Evolutionary conservation across 371 early-diverging fungal species (phyloP), one percentile per base, ranked within the genome.

Genomic region (Coemansia sp.): DNA sequence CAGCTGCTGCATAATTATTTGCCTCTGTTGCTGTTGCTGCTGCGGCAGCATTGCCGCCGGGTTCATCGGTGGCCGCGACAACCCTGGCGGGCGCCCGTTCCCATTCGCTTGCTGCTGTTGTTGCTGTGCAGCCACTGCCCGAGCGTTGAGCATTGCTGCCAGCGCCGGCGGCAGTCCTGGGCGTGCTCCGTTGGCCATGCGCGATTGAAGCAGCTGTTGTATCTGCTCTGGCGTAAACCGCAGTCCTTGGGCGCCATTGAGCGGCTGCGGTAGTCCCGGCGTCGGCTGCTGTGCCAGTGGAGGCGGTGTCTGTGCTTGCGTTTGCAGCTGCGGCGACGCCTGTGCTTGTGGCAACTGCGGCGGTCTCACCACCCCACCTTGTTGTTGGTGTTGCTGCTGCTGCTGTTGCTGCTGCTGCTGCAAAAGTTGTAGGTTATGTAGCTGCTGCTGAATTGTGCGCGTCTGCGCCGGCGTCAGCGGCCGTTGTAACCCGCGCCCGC

Each of bases 181-280:
- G 7, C 68, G 72, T 0, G 26, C 64, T 0, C 68, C 68, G 32
- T 58, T 70, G 3, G 55, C 71, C 9, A 65, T 65, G n/a, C 74
- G 74, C 10, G 74, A 65, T 52, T 74, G 74, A 30, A 74, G 32
- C 1, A 74, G 53, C 40, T 58, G 65, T 55, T 68, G 70, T 6
- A 74, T 51, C 58, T 74, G 74, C 35, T 74, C 74, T 1, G 57
- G 74, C 10, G 74, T 70, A 14, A 74, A 47, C 32, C 70, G 64
- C 40, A 67, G 7, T 3, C 66, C 66, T 0, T 59, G 59, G 6
- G 68, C 35, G 1, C 66, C 69, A 11, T 20, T 50, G 38, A 6
- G 57, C 39, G 6, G 71, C n/a, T 62, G 64, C 8, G 52, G 59
- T 6, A 55, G 48, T 2, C 55, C 42, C 52, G 56, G 49, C 9